phyloP scores from a whole-genome alignment of 176 grass and related monocot species.

The Pontederia paniculata region DNA sequence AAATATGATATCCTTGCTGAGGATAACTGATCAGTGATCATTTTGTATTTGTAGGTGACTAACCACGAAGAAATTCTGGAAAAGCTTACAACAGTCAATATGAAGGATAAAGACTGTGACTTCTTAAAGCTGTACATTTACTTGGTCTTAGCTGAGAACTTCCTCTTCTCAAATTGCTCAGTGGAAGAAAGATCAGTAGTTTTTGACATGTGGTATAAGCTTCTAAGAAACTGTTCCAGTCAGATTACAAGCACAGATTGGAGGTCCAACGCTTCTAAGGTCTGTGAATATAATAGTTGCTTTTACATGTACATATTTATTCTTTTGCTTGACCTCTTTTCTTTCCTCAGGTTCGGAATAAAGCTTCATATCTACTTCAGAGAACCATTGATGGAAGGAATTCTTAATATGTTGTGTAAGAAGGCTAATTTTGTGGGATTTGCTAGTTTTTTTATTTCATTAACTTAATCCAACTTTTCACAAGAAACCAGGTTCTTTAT shows the following conservation, averaged over 20 bases:
- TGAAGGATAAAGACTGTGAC: slow-evolving; percentile 62
- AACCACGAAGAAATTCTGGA: slow-evolving; percentile 47
- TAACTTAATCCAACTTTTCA: too few species aligned
- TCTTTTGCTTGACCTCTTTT: neutral
- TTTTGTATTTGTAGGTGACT: slow-evolving; percentile 30
- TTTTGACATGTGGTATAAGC: slow-evolving; percentile 47
- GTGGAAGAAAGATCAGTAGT: slow-evolving; percentile 34
- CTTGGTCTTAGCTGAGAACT: slow-evolving; percentile 60
- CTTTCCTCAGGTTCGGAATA: slow-evolving; percentile 53
- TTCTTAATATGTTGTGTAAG: neutral
- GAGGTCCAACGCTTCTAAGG: slow-evolving; percentile 81
- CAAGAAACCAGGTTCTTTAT: too few species aligned
- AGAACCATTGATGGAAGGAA: slow-evolving; percentile 25
- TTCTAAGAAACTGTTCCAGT: slow-evolving; percentile 55
- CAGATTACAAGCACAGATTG: slow-evolving; percentile 69
- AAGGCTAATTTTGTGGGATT: too few species aligned
- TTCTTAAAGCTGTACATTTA: slow-evolving; percentile 54
- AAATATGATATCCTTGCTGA: too few species aligned
- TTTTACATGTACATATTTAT: slow-evolving; percentile 3
- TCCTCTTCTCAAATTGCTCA: slow-evolving; percentile 43
- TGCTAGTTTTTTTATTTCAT: too few species aligned
- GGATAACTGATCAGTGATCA: neutral
- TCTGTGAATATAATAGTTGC: neutral
- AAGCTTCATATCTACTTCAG: slow-evolving; percentile 81
- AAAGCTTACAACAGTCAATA: slow-evolving; percentile 38